Base-by-base conservation (phyloP, 306 rosid species). In the Malus orientalis region DNA sequence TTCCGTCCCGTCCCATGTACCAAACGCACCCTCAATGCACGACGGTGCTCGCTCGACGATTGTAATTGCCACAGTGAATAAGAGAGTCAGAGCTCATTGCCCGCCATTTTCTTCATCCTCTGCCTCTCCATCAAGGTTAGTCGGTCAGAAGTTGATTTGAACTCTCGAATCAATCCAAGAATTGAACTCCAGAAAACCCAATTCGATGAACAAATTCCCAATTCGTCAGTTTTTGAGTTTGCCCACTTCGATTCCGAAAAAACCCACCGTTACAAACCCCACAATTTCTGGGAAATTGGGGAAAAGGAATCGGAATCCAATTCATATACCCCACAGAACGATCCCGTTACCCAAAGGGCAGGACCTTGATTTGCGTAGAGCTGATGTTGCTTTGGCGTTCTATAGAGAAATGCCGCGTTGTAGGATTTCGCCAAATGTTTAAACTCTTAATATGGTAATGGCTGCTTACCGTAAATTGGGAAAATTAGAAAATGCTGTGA, bases 401-500 rank as follows among this genome's bases (percentile, higher is more conserved):
- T 78, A 87, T 69, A 73, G 78, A 13, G 87, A 88, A 81, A 85
- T 94, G 89, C 62, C 61, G 55, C 81, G 82, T 5, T 14, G 53
- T 75, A 74, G 80, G 65, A 85, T 94, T 83, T 87, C 87, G 0
- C 85, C 89, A 0, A 94, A 94, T 80, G 87, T 81, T 3, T 92
- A 80, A 76, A 94, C 96, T 11, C 74, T 90, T 40, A 92, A 90
- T 71, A 86, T 94, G 95, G 92, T 92, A 53, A 80, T 92, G 69
- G 77, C 81, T 59, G 93, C 91, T 77, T 84, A 81, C 57, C 92
- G 98, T 78, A 81, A 62, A 32, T 47, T 83, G 55, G 98, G 95
- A 69, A 90, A 85, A 51, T 45, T 94, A 44, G 91, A 85, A 33
- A 33, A 5, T 33, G 1, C 7, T 33, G 1, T 33, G 38, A 33